Percentiles rank a stretch among this genome's conserved stretches.
These are phyloP conservation scores for Penicillium sp. DNA, from an alignment of 2,329 filamentous ascomycete species.

Conservation along the genomic window DNA sequence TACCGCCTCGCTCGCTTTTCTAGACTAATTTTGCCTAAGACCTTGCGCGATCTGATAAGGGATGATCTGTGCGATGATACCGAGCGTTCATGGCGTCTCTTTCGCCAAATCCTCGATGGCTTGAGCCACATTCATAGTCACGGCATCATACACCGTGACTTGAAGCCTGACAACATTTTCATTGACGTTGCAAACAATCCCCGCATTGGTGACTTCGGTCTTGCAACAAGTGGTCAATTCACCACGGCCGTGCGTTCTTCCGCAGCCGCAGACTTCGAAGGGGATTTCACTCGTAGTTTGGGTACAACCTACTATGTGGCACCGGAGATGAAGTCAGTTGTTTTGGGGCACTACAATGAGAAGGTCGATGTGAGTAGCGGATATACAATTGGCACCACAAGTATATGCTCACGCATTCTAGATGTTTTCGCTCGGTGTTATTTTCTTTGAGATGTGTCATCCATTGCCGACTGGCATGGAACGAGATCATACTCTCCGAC, in stretches of 20 bases:
- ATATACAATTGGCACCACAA: neutral
- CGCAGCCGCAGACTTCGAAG: constrained; percentile 36
- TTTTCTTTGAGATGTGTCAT: constrained; percentile 96
- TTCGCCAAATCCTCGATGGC: constrained; percentile 87
- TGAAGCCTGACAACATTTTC: constrained; percentile 97
- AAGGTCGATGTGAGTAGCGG: constrained; percentile 74
- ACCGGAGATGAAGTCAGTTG: constrained; percentile 78
- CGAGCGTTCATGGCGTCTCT: constrained; percentile 82
- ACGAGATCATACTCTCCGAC: constrained; percentile 62
- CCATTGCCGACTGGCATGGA: constrained; percentile 62
- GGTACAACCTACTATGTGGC: constrained; percentile 89
- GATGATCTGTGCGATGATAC: constrained; percentile 70
- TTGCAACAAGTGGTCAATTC: constrained; percentile 81
- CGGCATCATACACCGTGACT: constrained; percentile 90
- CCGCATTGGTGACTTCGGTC: constrained; percentile 93
- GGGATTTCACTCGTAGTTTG: constrained; percentile 53
- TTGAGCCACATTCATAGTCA: constrained; percentile 84
- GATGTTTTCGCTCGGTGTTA: constrained; percentile 97
- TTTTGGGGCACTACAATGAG: constrained; percentile 75
- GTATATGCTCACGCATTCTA: constrained; percentile 17
- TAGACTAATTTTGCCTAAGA: constrained; percentile 47
- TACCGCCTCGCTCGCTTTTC: neutral
- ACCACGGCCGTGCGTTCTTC: constrained; percentile 41
- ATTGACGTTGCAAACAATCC: constrained; percentile 88
- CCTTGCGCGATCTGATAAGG: constrained; percentile 81